Evolutionary conservation across 2,329 filamentous ascomycete genomes (phyloP).

Genomic region (Aspergillus glaucus): DNA sequence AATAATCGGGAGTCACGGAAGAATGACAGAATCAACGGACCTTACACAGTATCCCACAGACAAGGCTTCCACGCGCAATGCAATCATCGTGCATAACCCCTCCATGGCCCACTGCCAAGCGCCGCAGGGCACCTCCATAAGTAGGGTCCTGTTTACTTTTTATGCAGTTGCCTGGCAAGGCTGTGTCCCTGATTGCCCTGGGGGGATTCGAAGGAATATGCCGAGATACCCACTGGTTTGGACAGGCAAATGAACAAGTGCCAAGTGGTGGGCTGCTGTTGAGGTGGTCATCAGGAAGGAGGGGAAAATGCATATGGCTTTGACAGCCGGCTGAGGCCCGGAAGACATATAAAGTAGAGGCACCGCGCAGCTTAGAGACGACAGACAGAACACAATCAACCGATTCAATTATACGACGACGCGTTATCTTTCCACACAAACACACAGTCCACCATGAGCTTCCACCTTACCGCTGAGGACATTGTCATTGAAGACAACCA

Average conservation of each 20-base stretch:
- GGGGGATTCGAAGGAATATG: background rate
- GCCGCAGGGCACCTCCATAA: background rate
- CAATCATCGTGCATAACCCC: too few relatives aligned
- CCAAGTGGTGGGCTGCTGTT: background rate
- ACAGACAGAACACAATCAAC: background rate
- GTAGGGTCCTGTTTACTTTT: background rate
- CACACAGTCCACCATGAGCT: constrained; percentile 12
- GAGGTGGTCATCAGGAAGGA: background rate
- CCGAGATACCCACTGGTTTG: background rate
- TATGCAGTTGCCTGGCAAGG: background rate
- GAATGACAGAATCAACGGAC: too few relatives aligned
- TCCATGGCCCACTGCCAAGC: background rate
- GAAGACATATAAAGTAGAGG: too few relatives aligned
- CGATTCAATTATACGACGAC: background rate
- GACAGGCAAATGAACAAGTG: background rate
- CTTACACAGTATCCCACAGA: too few relatives aligned
- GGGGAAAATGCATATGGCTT: background rate
- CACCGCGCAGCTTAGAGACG: background rate
- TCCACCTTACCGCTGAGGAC: constrained; percentile 12
- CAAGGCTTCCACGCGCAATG: too few relatives aligned
- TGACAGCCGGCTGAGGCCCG: background rate
- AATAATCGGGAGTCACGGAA: too few relatives aligned
- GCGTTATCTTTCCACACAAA: background rate
- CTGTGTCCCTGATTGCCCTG: background rate
- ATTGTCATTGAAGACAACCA: constrained; percentile 10